Conservation (phyloP, 352 stramenopile species). For the Pythium pyrilobum region DNA sequence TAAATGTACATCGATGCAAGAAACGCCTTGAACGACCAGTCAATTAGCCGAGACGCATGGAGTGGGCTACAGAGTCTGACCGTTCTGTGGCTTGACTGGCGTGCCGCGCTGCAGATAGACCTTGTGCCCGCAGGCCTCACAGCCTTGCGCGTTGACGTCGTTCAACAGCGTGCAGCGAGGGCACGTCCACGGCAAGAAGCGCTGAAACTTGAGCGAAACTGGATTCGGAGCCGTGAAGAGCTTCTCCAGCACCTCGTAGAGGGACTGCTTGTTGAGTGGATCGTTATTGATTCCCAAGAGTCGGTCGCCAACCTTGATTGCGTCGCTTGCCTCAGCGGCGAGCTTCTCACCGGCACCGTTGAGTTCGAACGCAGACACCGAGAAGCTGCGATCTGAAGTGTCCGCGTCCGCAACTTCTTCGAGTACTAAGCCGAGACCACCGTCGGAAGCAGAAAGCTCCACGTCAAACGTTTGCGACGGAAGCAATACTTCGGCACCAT, state of each 20-base stretch:
- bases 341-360: conserved; percentile 62
- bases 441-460: conserved; percentile 53
- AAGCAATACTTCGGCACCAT: conserved; percentile 9
- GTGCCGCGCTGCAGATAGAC: conserved; percentile 12
- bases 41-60: too few species aligned
- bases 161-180: conserved; percentile 75
- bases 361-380: conserved; percentile 55
- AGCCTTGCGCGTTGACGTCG: conserved; percentile 24
- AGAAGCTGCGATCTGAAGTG: conserved; percentile 26
- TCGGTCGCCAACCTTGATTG: conserved; percentile 52
- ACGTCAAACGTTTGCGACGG: conserved; percentile 51
- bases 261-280: conserved; percentile 32
- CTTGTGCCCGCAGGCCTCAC: conserved; percentile 46
- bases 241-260: conserved; percentile 62
- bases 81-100: background rate
- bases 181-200: conserved; percentile 58
- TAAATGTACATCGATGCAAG: too few species aligned
- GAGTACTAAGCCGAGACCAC: conserved; percentile 63
- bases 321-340: conserved; percentile 58
- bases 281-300: conserved; percentile 60
- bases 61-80: background rate
- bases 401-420: conserved; percentile 19
- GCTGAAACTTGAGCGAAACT: conserved; percentile 61
- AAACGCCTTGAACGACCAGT: too few species aligned
- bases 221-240: conserved; percentile 65